Conservation (phyloP, 331 rosid species). For the Cucumis variabilis region DNA sequence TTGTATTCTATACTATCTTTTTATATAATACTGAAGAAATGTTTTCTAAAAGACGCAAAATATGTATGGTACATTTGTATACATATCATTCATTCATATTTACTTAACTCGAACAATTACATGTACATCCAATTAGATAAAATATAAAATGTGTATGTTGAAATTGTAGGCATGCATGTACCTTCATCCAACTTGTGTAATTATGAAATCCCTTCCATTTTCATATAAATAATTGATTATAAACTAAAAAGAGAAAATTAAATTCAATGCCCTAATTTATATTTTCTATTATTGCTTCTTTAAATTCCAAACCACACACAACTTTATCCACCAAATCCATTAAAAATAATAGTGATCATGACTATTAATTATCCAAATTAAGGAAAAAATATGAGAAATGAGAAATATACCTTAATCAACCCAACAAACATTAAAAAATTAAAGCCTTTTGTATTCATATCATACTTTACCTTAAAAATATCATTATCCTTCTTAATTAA, state of each 20-base stretch:
- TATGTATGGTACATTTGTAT: too few species aligned
- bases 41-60: too few species aligned
- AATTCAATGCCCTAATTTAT: not conserved
- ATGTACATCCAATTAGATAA: too few species aligned
- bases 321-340: not conserved
- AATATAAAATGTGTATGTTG: too few species aligned
- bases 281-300: not conserved
- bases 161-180: not conserved
- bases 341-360: not conserved
- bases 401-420: not conserved
- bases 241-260: not conserved
- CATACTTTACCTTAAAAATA: not conserved
- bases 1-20: too few species aligned
- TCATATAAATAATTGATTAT: not conserved
- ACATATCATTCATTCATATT: too few species aligned
- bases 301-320: not conserved
- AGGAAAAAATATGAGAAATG: not conserved
- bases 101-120: too few species aligned
- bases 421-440: not conserved
- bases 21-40: too few species aligned
- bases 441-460: not conserved
- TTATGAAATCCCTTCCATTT: not conserved
- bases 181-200: not conserved
- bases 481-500: not conserved
- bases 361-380: not conserved